Evolutionary conservation across 306 rosid species (phyloP).

Genomic region (Prinsepia uniflora): DNA sequence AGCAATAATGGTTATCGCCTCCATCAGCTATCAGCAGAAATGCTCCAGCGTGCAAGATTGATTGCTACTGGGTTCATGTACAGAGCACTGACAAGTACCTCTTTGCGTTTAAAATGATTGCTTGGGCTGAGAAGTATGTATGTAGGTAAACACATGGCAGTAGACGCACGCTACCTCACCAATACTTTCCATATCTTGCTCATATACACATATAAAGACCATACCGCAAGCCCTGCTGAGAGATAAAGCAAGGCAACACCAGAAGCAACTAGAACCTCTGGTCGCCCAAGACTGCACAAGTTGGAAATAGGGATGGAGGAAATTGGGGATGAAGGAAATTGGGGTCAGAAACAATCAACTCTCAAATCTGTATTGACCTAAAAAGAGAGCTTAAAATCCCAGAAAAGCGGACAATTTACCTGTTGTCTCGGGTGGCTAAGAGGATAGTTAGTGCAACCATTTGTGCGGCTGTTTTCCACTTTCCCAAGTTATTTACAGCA

Average conservation of each 20-base stretch:
- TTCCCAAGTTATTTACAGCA: constrained; percentile 98
- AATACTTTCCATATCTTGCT: constrained; percentile 82
- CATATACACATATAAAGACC: constrained; percentile 86
- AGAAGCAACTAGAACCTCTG: constrained; percentile 54
- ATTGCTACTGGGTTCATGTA: constrained; percentile 21
- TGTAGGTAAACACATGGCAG: constrained; percentile 11
- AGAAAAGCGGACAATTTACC: constrained; percentile 36
- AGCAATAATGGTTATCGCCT: constrained; percentile 7
- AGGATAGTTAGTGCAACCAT: constrained; percentile 87
- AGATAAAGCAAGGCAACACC: constrained; percentile 81
- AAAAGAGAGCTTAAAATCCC: constrained; percentile 19
- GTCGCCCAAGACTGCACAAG: constrained; percentile 67
- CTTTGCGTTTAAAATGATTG: constrained; percentile 1
- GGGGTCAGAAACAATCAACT: constrained; percentile 24
- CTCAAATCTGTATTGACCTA: constrained; percentile 6
- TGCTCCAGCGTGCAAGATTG: constrained; percentile 15
- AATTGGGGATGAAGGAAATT: background rate
- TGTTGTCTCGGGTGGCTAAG: constrained; percentile 82
- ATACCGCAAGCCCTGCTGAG: constrained; percentile 94
- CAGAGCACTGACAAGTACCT: constrained; percentile 3
- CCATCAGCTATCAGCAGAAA: constrained; percentile 21
- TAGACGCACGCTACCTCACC: constrained; percentile 45
- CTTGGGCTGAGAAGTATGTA: constrained; percentile 18
- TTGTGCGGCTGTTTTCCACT: constrained; percentile 99
- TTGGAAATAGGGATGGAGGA: background rate